Evolutionary conservation across 352 stramenopile genomes (phyloP).

Genomic region (Plasmopara muralis): DNA sequence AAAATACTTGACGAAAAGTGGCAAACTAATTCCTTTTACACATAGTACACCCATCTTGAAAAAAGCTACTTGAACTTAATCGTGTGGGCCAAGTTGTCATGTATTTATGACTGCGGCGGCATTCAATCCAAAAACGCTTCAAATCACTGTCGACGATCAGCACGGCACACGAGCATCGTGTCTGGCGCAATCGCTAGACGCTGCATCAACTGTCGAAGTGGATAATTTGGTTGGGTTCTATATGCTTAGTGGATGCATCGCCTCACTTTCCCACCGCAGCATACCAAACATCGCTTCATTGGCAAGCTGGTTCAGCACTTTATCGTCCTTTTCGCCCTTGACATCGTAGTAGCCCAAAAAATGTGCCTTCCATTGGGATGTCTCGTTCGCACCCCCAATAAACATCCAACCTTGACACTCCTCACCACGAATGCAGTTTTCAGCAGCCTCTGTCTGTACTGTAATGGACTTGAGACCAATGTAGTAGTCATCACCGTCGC

Average conservation of each 20-base stretch:
- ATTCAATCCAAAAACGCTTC: no score
- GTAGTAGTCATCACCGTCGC: constrained; percentile 73
- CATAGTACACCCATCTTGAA: no score
- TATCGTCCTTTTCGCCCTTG: constrained; percentile 80
- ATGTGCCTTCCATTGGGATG: constrained; percentile 63
- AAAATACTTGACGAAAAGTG: no score
- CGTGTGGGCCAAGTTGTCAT: no score
- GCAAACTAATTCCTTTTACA: no score
- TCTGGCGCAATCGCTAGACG: constrained; percentile 4
- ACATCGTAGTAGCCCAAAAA: constrained; percentile 80
- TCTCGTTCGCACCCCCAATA: constrained; percentile 56
- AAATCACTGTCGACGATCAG: neutral
- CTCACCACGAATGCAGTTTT: constrained; percentile 77
- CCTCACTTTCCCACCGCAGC: constrained; percentile 81
- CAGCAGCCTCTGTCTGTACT: constrained; percentile 59
- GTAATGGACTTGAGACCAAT: constrained; percentile 70
- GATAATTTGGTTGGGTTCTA: constrained; percentile 16
- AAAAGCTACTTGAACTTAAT: no score
- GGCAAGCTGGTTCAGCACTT: constrained; percentile 72
- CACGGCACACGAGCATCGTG: constrained; percentile 3
- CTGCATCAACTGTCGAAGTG: constrained; percentile 1
- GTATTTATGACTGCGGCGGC: no score
- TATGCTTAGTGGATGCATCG: constrained; percentile 72
- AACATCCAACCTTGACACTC: constrained; percentile 84
- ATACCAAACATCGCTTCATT: constrained; percentile 85